Evolutionary conservation across 176 grass and related monocot species (phyloP), one percentile per base, ranked within the genome.

Genomic region (Triticum monococcum): DNA sequence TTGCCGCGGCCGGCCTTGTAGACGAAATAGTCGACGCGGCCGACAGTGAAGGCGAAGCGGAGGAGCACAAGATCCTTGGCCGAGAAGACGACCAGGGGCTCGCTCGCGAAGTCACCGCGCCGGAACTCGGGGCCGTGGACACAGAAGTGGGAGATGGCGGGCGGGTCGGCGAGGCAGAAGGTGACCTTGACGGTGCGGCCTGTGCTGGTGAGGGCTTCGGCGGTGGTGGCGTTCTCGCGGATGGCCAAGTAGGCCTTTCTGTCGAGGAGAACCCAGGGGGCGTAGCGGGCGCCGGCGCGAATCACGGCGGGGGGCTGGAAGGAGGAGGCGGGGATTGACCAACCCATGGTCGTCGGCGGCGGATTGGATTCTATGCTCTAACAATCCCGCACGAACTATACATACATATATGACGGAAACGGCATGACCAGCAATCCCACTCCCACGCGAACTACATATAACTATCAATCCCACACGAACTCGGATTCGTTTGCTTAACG

Each of bases 151-250:
- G 78, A 80, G 59, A 80, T 37, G 54, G 59, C 77, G 35, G 59
- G 57, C 35, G 77, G 57, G 11, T 79, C 77, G 77, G 77, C 77
- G 77, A 73, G 68, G 72, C 79, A 48, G 18, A 87, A 68, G 70
- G 67, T 57, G 28, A 81, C 20, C 7, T 28, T 59, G 72, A 87
- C 11, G 86, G 3, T 66, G 64, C 64, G 25, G 64, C 64, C 63
- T 6, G 64, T 45, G 22, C 70, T 73, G 17, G 70, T 73, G 70
- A 45, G 5, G 10, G 22, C 37, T 7, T 45, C 11, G 70, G 72
- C 41, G 41, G 72, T 75, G 72, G 72, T 75, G 72, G 41, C 24
- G 3, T 75, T 75, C 7, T 26, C 2, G 13, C 7, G 24, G 43
- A 30, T 0, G 72, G 43, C 43, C 23, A 50, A 9, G 72, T 48